phyloP scores from a whole-genome alignment of 2,329 filamentous ascomycete species.

The Teratosphaeria nubilosa region DNA sequence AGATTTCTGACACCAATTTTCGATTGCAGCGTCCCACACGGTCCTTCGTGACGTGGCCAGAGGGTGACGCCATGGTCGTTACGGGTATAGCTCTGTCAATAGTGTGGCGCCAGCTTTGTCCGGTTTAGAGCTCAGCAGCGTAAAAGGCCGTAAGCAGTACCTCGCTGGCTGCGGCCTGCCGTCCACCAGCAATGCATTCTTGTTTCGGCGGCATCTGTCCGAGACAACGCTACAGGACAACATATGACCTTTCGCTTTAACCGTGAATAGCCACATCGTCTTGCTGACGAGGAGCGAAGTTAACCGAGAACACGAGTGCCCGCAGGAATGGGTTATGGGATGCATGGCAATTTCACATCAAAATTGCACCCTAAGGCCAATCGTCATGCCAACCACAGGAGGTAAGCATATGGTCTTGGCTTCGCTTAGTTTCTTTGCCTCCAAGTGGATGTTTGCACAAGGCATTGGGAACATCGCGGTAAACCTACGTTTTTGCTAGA shows the following conservation, averaged over 20 bases:
- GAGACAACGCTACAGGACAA: not conserved
- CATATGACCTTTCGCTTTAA: not conserved
- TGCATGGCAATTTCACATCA: not conserved
- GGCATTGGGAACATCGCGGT: not conserved
- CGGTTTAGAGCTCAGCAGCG: not conserved
- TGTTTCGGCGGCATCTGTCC: not conserved
- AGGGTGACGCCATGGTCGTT: not conserved
- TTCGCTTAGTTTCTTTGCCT: not conserved
- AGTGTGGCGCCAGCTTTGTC: not conserved
- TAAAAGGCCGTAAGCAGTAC: too few species aligned
- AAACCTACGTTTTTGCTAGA: not conserved
- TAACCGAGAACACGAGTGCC: not conserved
- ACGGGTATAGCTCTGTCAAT: not conserved
- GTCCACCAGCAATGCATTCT: not conserved
- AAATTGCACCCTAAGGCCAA: not conserved
- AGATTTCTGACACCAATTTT: not conserved
- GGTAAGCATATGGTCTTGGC: not conserved
- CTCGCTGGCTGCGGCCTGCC: not conserved
- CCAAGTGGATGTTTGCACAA: not conserved
- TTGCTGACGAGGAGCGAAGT: not conserved
- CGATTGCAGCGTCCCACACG: not conserved
- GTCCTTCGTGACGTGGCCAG: not conserved
- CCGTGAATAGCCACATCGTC: not conserved
- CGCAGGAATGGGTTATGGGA: not conserved
- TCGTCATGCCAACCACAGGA: not conserved